phyloP scores from a whole-genome alignment of 345 rosid genomes.

The Draba incana region DNA sequence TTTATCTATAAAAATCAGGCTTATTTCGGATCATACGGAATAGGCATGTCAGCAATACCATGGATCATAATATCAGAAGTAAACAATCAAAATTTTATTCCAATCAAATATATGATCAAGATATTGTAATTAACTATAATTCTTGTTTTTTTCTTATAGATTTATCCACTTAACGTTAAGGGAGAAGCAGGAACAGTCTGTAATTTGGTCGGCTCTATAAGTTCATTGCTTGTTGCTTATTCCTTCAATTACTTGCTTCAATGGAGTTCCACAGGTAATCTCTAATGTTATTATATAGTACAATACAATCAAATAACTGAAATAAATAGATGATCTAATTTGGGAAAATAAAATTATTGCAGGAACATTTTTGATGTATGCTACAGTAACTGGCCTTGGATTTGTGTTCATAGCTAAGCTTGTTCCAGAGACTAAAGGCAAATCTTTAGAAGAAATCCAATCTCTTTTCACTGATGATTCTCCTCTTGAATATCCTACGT shows the following conservation, averaged over 20 bases:
- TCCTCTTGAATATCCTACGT: slow-evolving; percentile 9
- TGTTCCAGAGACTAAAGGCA: slow-evolving; percentile 59
- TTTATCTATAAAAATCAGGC: slow-evolving; percentile 21
- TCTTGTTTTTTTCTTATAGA: slow-evolving; percentile 18
- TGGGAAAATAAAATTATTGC: slow-evolving; percentile 11
- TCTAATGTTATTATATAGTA: not conserved
- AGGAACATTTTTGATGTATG: slow-evolving; percentile 50
- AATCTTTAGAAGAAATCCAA: slow-evolving; percentile 54
- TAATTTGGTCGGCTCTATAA: slow-evolving; percentile 49
- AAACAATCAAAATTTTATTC: not conserved
- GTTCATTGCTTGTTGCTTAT: slow-evolving; percentile 56
- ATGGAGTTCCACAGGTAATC: slow-evolving; percentile 58
- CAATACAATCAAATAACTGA: not conserved
- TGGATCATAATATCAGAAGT: slow-evolving; percentile 51
- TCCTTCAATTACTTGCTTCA: slow-evolving; percentile 52
- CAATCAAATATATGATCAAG: not conserved
- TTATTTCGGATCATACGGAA: slow-evolving; percentile 41
- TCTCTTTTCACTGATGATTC: slow-evolving; percentile 25
- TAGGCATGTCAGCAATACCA: slow-evolving; percentile 49
- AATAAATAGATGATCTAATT: not conserved
- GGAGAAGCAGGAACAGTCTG: slow-evolving; percentile 61
- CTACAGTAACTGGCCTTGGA: slow-evolving; percentile 32
- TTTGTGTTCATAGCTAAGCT: slow-evolving; percentile 46
- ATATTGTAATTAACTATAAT: not conserved
- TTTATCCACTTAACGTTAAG: slow-evolving; percentile 59